These are phyloP conservation scores for Silene vulgaris DNA, from an alignment of 179 eudicot genomes.

Conservation along the genomic window DNA sequence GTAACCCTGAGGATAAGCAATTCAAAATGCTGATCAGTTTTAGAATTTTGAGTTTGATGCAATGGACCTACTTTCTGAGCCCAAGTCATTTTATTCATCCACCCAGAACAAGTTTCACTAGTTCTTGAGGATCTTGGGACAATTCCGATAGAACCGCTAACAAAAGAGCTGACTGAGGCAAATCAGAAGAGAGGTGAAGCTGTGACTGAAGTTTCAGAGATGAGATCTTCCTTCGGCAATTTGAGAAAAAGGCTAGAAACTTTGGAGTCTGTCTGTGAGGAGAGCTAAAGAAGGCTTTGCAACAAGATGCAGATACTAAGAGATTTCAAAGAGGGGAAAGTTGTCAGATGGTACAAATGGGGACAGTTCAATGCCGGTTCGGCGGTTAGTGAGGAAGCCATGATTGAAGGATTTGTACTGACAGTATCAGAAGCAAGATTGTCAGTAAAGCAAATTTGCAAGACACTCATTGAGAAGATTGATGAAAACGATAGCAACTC, in stretches of 20 bases:
- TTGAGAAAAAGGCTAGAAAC: slow-evolving; percentile 55
- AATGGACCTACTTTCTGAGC: too few species aligned
- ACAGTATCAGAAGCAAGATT: slow-evolving; percentile 76
- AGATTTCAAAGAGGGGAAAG: slow-evolving; percentile 31
- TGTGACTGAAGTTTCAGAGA: slow-evolving; percentile 51
- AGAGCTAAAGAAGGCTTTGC: slow-evolving; percentile 65
- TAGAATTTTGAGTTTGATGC: too few species aligned
- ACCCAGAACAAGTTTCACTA: slow-evolving; percentile 48
- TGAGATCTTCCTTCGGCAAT: slow-evolving; percentile 72
- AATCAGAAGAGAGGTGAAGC: slow-evolving; percentile 69
- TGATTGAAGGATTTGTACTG: slow-evolving; percentile 91
- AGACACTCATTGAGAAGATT: slow-evolving; percentile 46
- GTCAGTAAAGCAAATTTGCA: slow-evolving; percentile 84
- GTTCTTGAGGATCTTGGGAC: slow-evolving; percentile 38
- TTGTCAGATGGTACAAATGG: slow-evolving; percentile 27
- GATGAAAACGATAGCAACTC: slow-evolving; percentile 53
- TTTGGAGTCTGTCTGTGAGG: slow-evolving; percentile 74
- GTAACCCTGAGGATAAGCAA: too few species aligned
- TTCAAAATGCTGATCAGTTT: too few species aligned
- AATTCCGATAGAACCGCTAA: slow-evolving; percentile 48
- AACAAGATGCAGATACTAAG: slow-evolving; percentile 37
- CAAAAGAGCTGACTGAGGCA: slow-evolving; percentile 61
- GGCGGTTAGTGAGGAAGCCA: slow-evolving; percentile 68
- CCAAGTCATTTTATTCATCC: too few species aligned
- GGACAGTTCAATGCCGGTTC: slow-evolving; percentile 37